Conservation (phyloP, 2,329 filamentous ascomycete genomes). For the Pseudogymnoascus sp. region DNA sequence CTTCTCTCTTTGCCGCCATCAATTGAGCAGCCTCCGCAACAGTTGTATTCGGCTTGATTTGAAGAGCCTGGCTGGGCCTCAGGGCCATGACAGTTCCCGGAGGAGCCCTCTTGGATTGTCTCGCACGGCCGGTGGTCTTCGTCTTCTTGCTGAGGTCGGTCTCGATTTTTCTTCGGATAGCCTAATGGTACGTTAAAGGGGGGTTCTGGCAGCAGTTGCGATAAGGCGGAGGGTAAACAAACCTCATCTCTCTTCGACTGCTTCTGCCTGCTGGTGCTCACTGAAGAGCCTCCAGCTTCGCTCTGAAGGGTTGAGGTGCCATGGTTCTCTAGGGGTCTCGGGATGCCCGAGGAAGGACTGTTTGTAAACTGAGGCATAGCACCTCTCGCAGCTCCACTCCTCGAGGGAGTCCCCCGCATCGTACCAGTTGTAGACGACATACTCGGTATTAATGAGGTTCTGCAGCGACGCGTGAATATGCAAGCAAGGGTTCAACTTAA, state of each 20-base stretch:
- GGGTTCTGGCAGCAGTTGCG: conserved; percentile 13
- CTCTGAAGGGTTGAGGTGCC: conserved; percentile 42
- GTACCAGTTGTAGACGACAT: conserved; percentile 35
- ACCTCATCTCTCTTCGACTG: conserved; percentile 99
- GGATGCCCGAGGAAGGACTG: conserved; percentile 60
- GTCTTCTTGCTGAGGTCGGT: conserved; percentile 98
- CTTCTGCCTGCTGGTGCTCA: conserved; percentile 92
- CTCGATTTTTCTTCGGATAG: conserved; percentile 94
- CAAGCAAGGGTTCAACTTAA: conserved; percentile 4
- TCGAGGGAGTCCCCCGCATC: conserved; percentile 61
- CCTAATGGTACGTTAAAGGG: conserved; percentile 43
- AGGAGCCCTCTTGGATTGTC: conserved; percentile 84
- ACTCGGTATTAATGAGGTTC: background rate
- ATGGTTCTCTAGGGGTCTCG: conserved; percentile 57
- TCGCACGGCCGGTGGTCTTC: conserved; percentile 65
- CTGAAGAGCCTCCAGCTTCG: conserved; percentile 47
- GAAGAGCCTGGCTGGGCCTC: conserved; percentile 88
- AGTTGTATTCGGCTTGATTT: conserved; percentile 92
- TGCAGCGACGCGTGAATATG: conserved; percentile 6
- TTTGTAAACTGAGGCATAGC: conserved; percentile 47
- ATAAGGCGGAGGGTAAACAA: conserved; percentile 29
- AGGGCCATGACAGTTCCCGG: conserved; percentile 92
- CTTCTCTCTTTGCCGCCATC: conserved; percentile 97
- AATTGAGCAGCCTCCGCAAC: conserved; percentile 94
- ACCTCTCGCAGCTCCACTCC: conserved; percentile 47